These are phyloP conservation scores for Leccinum truebloodii DNA, from an alignment of 768 basidiomycete genomes.

Conservation along the genomic window DNA sequence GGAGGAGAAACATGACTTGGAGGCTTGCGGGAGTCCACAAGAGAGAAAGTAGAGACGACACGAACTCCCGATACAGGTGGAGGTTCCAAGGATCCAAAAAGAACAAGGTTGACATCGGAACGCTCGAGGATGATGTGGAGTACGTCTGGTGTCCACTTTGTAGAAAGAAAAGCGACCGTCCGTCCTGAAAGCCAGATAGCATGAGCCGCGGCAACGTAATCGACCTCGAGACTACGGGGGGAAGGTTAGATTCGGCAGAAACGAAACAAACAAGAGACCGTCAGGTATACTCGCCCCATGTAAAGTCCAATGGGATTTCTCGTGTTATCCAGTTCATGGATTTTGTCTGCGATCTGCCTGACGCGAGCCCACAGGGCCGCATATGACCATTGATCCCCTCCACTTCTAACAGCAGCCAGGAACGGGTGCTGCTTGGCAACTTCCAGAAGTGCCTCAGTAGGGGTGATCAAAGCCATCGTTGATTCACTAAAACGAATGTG, in stretches of 20 bases:
- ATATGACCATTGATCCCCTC: slow-evolving; percentile 29
- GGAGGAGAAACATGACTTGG: slow-evolving; percentile 15
- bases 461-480: slow-evolving; percentile 24
- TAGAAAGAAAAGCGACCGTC: slow-evolving; percentile 28
- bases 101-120: slow-evolving; percentile 22
- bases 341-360: slow-evolving; percentile 25
- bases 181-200: slow-evolving; percentile 33
- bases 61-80: slow-evolving; percentile 9
- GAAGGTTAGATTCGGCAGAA: not conserved
- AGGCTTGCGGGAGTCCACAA: slow-evolving; percentile 16
- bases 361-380: slow-evolving; percentile 31
- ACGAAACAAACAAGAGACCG: not conserved
- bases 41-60: slow-evolving; percentile 22
- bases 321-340: slow-evolving; percentile 25
- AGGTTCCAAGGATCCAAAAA: slow-evolving; percentile 20
- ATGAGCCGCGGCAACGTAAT: slow-evolving; percentile 30
- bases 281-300: slow-evolving; percentile 18
- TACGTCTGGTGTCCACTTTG: slow-evolving; percentile 27
- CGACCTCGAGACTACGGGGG: slow-evolving; percentile 26
- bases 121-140: slow-evolving; percentile 24
- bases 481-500: slow-evolving; percentile 8
- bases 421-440: slow-evolving; percentile 33
- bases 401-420: slow-evolving; percentile 12
- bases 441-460: slow-evolving; percentile 33
- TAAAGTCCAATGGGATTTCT: slow-evolving; percentile 29